Evolutionary conservation across 78 protist genomes (phyloP), one percentile per base, ranked within the genome.

Genomic region (Dictyostelium brefeldianum): DNA sequence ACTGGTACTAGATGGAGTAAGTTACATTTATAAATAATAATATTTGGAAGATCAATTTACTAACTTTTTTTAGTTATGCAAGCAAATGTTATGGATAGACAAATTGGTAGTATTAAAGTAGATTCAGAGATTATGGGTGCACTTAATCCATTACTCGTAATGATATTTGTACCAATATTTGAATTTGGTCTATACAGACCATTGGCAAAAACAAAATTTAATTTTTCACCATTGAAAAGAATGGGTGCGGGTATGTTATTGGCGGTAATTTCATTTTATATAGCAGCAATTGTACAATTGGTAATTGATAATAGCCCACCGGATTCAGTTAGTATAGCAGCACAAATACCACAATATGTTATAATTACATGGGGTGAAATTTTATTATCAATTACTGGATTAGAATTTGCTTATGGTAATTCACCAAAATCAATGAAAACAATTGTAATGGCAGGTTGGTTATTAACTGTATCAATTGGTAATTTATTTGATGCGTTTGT

Each of bases 391-490:
- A 89, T 97, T 47, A 79, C 97, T 5, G 96, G 96, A 10, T 87
- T 97, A 41, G 97, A 96, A 57, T 96, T 96, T 70, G 91, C 97
- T 5, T 97, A 95, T 69, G 29, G 95, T 1, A 83, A 96, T 53
- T 95, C 97, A 3, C 98, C 98, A 22, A 29, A 77, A 27, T 12
- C 73, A 20, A 96, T 97, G 97, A 97, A 97, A 81, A 22, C 81
- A 20, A 53, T 93, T 25, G 69, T 83, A 36, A 84, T 93, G 87
- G 53, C 96, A 2, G 71, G 77, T 12, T 87, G 89, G 93, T 74
- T 87, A 41, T 43, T 96, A 10, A 81, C 94, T 22, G 80, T 71
- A 9, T 81, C 97, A 56, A 6, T 93, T 20, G 98, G 98, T 31
- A 92, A 92, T 50, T 18, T 97, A 29, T 31, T 97, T 73, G 97